Evolutionary conservation across 2,329 filamentous ascomycete genomes (phyloP), one percentile per base, ranked within the genome.

Genomic region (Bisporella sp.): DNA sequence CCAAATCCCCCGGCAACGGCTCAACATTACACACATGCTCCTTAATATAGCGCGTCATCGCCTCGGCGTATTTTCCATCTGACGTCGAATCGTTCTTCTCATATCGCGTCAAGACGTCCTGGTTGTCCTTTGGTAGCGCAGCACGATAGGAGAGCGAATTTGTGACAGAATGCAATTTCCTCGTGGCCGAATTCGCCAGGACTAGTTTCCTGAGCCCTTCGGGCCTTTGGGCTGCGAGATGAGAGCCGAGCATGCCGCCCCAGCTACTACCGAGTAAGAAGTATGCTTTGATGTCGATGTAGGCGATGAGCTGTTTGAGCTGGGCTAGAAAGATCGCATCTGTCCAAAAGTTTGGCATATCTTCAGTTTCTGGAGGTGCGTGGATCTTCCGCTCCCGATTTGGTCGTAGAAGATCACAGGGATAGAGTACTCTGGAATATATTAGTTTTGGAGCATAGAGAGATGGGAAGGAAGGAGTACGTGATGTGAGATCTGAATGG

Each of bases 331-430:
- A 78, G 4, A 78, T 65, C 6, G 71, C 64, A 0, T 67, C 53
- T 0, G 65, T 67, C 73, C 74, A 78, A 63, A 78, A 47, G 33
- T 47, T 37, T 77, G 0, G 50, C 48, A 2, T 31, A 12, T 44
- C 75, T 70, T 13, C 71, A 49, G 71, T 73, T 30, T 74, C 69
- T 0, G 57, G 68, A 77, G 64, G 48, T 70, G 73, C 0, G 75
- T 78, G 4, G 69, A 74, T 11, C 57, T 56, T 5, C 73, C 76
- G 54, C 69, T 71, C 21, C 75, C 75, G 45, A 78, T 66, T 52
- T 78, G 75, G 57, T 79, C 75, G 60, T 78, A 78, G 57, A 77
- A 69, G 33, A 78, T 58, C 5, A 78, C 62, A 0, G 75, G 72
- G 5, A 70, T 66, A 30, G 57, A 56, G 56, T 41, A 28, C 32